phyloP scores from a whole-genome alignment of 805 yeast genomes.

The Starmerella kuoi region DNA sequence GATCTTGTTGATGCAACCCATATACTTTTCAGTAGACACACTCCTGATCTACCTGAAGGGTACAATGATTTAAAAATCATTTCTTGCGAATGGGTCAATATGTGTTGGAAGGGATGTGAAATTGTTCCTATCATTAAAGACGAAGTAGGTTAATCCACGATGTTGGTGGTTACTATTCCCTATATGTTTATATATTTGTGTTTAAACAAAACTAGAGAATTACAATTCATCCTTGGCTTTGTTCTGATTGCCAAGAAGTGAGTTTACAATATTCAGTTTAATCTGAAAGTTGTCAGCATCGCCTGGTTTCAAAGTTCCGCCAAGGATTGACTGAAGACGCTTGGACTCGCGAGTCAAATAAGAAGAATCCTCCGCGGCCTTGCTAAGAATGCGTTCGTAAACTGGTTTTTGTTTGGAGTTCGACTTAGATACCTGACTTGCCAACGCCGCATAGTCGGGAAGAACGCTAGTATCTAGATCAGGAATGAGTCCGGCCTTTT shows the following conservation, averaged over 20 bases:
- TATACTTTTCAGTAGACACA: too few species aligned
- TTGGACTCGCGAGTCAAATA: slow-evolving; percentile 37
- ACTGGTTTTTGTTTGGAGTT: slow-evolving; percentile 17
- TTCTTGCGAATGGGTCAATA: not conserved
- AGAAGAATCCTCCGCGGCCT: slow-evolving; percentile 23
- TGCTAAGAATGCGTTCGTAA: slow-evolving; percentile 26
- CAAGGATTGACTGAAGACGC: slow-evolving; percentile 37
- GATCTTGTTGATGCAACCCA: not conserved
- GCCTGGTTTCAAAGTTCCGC: slow-evolving; percentile 30
- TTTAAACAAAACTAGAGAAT: too few species aligned
- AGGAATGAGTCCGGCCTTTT: slow-evolving; percentile 33
- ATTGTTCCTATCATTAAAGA: too few species aligned
- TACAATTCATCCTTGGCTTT: not conserved
- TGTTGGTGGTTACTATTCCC: too few species aligned
- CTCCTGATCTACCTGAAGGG: too few species aligned
- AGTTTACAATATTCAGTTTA: slow-evolving; percentile 40
- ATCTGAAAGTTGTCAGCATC: slow-evolving; percentile 41
- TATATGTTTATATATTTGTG: too few species aligned
- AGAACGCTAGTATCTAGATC: slow-evolving; percentile 27
- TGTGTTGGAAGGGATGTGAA: not conserved
- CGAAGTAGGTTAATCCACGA: too few species aligned
- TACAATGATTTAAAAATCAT: too few species aligned
- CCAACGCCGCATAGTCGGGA: slow-evolving; percentile 3
- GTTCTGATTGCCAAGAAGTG: too few species aligned
- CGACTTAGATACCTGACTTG: slow-evolving; percentile 27